These are phyloP conservation scores for Fusarium haematococcum DNA, from an alignment of 2,329 filamentous ascomycete genomes.

Conservation along the genomic window DNA sequence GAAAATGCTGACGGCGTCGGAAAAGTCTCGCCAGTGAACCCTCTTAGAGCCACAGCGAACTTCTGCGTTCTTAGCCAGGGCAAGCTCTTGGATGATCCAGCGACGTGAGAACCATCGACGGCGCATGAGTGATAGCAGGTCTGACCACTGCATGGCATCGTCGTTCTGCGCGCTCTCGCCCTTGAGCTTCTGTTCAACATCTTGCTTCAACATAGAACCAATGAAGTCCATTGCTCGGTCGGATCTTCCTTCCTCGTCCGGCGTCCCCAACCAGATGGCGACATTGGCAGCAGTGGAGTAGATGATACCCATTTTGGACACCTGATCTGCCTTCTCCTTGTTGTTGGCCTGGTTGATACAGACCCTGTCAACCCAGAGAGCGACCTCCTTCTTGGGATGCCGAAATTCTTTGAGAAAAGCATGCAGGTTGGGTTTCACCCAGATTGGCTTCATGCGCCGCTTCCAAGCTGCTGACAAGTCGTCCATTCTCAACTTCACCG, in stretches of 20 bases:
- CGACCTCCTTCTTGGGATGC: not conserved
- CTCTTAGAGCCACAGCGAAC: not conserved
- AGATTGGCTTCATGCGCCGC: not conserved
- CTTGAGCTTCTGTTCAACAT: not conserved
- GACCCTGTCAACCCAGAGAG: not conserved
- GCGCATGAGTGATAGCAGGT: not conserved
- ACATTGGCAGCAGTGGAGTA: not conserved
- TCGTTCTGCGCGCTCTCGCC: not conserved
- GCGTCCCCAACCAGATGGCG: not conserved
- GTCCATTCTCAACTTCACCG: not conserved
- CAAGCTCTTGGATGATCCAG: not conserved
- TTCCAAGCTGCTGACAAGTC: not conserved
- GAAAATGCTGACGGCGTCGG: not conserved
- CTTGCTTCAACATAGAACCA: not conserved
- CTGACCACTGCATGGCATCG: not conserved
- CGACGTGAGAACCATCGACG: not conserved
- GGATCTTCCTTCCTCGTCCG: not conserved
- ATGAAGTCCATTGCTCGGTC: not conserved
- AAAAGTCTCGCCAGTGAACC: not conserved
- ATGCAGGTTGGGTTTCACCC: not conserved
- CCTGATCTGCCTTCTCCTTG: not conserved
- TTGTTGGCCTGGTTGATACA: not conserved
- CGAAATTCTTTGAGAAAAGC: not conserved
- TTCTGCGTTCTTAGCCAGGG: not conserved
- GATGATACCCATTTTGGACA: not conserved